Percentiles rank a stretch among this genome's conserved stretches.
Conservation (phyloP, 2,329 filamentous ascomycete species). For the Monosporascus cannonballus region DNA sequence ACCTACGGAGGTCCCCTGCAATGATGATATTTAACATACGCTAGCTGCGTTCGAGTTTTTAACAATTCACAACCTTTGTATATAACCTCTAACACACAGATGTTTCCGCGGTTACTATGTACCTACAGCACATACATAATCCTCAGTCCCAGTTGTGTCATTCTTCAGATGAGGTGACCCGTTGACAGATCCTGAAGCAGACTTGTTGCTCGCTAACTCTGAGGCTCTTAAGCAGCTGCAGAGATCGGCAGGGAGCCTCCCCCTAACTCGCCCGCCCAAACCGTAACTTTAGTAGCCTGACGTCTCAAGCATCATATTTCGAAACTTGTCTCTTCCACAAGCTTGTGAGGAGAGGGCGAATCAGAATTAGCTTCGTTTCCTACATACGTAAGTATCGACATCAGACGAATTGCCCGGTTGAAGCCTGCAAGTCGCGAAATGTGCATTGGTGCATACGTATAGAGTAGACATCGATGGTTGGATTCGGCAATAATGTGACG, state of each 20-base stretch:
- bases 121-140: not conserved
- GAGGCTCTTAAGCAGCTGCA: not conserved
- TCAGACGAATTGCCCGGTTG: not conserved
- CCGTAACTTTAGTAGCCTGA: not conserved
- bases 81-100: too few species aligned
- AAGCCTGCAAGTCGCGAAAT: too few species aligned
- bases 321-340: not conserved
- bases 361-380: slow-evolving; percentile 10
- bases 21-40: too few species aligned
- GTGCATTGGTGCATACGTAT: too few species aligned
- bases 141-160: not conserved
- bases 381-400: not conserved
- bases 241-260: not conserved
- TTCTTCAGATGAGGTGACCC: not conserved
- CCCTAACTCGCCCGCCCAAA: not conserved
- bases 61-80: too few species aligned
- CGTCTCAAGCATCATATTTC: not conserved
- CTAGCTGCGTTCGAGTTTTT: too few species aligned
- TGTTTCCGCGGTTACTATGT: not conserved
- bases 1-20: not conserved
- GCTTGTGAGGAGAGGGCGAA: slow-evolving; percentile 6
- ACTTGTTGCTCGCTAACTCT: not conserved
- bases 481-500: too few species aligned
- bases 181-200: not conserved
- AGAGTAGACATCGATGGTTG: not conserved